phyloP scores from a whole-genome alignment of 108 stramenopile genomes.

The Skeletonema potamos region DNA sequence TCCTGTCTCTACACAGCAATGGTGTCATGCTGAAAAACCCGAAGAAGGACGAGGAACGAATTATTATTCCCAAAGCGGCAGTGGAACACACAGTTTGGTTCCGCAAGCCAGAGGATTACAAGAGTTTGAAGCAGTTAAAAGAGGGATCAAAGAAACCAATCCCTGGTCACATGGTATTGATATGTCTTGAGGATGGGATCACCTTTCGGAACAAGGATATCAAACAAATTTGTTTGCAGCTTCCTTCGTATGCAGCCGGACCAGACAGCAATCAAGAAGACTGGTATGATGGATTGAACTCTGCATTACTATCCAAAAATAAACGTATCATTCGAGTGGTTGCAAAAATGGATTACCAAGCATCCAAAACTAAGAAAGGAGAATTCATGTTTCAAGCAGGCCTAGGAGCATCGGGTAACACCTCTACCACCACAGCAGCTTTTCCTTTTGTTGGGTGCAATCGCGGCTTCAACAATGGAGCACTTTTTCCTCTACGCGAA shows the following conservation, averaged over 20 bases:
- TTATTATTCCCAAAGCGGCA: not conserved
- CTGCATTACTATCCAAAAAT: conserved; percentile 4
- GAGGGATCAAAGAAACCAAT: not conserved
- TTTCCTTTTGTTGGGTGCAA: conserved; percentile 85
- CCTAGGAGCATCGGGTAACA: conserved; percentile 32
- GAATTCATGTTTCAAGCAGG: conserved; percentile 46
- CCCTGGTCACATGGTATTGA: conserved; percentile 44
- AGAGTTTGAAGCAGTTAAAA: conserved; percentile 17
- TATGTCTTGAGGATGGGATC: not conserved
- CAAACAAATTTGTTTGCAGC: conserved; percentile 63
- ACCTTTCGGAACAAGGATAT: conserved; percentile 46
- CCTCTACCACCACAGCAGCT: conserved; percentile 56
- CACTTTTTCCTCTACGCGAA: conserved; percentile 68
- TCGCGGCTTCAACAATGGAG: conserved; percentile 75
- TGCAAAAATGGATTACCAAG: conserved; percentile 18
- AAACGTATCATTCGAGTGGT: conserved; percentile 24
- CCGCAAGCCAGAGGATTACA: conserved; percentile 76
- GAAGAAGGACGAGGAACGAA: conserved; percentile 42
- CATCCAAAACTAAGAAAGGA: not conserved
- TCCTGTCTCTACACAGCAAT: conserved; percentile 32
- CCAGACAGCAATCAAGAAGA: conserved; percentile 19
- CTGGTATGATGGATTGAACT: conserved; percentile 31
- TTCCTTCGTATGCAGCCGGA: conserved; percentile 39
- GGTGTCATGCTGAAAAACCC: conserved; percentile 52
- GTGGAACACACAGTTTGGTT: conserved; percentile 55